Evolutionary conservation across 208 protist species (phyloP).

Genomic region (Wallacemonas sp.): DNA sequence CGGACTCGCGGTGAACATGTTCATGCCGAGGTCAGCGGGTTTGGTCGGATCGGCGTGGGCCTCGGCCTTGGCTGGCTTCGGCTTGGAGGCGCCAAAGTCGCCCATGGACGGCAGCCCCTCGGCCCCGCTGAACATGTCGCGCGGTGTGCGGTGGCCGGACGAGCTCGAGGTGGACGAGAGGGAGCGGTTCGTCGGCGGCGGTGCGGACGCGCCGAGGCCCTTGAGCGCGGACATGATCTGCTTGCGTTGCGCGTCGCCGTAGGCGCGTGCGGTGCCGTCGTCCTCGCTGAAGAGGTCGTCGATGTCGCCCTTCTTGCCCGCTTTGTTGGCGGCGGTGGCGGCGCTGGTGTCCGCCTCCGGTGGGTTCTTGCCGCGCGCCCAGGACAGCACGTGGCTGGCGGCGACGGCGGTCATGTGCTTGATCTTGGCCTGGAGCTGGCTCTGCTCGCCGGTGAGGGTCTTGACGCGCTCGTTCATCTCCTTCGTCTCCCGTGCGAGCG

Average conservation of each 20-base stretch:
- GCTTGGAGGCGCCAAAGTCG: slow-evolving; percentile 47
- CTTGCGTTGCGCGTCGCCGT: slow-evolving; percentile 43
- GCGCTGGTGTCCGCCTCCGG: slow-evolving; percentile 37
- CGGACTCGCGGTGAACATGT: slow-evolving; percentile 54
- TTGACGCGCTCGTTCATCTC: slow-evolving; percentile 61
- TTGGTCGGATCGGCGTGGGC: slow-evolving; percentile 39
- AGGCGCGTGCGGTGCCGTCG: slow-evolving; percentile 22
- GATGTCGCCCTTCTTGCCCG: slow-evolving; percentile 19
- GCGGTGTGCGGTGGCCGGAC: slow-evolving; percentile 36
- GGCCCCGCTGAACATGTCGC: slow-evolving; percentile 43
- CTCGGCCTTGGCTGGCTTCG: slow-evolving; percentile 17
- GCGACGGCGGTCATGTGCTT: slow-evolving; percentile 69
- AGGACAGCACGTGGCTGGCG: slow-evolving; percentile 63
- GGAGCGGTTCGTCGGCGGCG: slow-evolving; percentile 29
- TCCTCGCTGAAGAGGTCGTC: slow-evolving; percentile 55
- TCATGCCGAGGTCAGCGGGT: slow-evolving; percentile 42
- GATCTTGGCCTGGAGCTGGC: slow-evolving; percentile 57
- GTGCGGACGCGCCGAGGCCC: slow-evolving; percentile 25
- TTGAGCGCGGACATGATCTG: slow-evolving; percentile 55
- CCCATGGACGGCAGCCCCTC: slow-evolving; percentile 54
- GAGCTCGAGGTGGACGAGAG: slow-evolving; percentile 36
- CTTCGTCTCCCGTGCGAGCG: slow-evolving; percentile 48
- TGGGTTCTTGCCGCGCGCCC: slow-evolving; percentile 82
- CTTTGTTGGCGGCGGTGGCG: background rate
- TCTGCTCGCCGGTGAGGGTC: slow-evolving; percentile 48